Evolutionary conservation across 768 basidiomycete genomes (phyloP).

Genomic region (Kwoniella europaea): DNA sequence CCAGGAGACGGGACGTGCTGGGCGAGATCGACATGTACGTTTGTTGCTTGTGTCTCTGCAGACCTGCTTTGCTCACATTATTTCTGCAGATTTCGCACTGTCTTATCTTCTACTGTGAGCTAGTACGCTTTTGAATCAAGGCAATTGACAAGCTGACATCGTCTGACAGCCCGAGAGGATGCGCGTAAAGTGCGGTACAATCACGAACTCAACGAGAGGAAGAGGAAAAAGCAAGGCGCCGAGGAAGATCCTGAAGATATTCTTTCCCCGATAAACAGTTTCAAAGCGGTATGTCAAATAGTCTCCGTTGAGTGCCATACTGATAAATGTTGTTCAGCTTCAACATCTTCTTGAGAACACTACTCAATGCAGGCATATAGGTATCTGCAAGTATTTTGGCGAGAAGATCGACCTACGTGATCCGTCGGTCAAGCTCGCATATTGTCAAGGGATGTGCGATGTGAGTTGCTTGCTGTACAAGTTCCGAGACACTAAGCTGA

Average conservation of each 20-base stretch:
- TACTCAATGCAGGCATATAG: conserved; percentile 54
- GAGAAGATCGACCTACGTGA: conserved; percentile 55
- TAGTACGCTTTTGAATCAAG: no score
- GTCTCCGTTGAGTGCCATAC: neutral
- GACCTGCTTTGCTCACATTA: conserved; percentile 9
- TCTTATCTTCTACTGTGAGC: conserved; percentile 57
- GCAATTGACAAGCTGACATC: conserved; percentile 8
- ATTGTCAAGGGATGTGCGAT: conserved; percentile 58
- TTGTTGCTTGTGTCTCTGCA: conserved; percentile 31
- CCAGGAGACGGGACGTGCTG: conserved; percentile 59
- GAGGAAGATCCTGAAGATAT: conserved; percentile 31
- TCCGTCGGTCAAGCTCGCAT: conserved; percentile 37
- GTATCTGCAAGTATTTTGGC: conserved; percentile 58
- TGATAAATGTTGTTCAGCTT: conserved; percentile 37
- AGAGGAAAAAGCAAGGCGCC: conserved; percentile 6
- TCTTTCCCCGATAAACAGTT: conserved; percentile 47
- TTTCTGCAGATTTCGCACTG: conserved; percentile 52
- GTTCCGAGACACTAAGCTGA: no score
- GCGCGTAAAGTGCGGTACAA: conserved; percentile 42
- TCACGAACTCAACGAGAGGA: conserved; percentile 32
- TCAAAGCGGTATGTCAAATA: conserved; percentile 47
- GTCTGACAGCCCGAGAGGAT: conserved; percentile 54
- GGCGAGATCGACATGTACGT: conserved; percentile 57
- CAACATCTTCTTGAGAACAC: conserved; percentile 52
- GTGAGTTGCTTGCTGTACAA: conserved; percentile 39